phyloP scores from a whole-genome alignment of 805 yeast genomes.

The Suhomyces emberorum region DNA sequence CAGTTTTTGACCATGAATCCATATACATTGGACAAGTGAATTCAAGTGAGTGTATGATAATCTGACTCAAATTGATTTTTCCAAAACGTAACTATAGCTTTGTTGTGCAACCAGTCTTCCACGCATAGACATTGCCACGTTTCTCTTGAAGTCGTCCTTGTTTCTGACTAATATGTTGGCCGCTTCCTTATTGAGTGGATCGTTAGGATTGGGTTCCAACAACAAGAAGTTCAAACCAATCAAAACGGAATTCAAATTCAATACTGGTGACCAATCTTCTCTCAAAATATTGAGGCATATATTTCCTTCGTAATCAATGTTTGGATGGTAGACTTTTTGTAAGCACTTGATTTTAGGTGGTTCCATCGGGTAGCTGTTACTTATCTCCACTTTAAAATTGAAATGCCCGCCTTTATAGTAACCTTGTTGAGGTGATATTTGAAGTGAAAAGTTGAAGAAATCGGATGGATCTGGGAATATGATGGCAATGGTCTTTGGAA shows the following conservation, averaged over 20 bases:
- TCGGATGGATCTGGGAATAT: slow-evolving; percentile 51
- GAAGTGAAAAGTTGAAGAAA: slow-evolving; percentile 59
- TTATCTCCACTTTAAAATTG: slow-evolving; percentile 60
- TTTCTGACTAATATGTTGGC: slow-evolving; percentile 51
- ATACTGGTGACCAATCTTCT: slow-evolving; percentile 95
- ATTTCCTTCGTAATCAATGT: slow-evolving; percentile 86
- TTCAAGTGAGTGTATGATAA: no score
- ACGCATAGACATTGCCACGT: slow-evolving; percentile 62
- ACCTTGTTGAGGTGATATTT: slow-evolving; percentile 68
- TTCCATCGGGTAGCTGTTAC: slow-evolving; percentile 81
- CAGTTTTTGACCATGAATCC: no score
- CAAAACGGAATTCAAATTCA: slow-evolving; percentile 74
- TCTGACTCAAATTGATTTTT: no score
- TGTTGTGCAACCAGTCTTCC: slow-evolving; percentile 58
- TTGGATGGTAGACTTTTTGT: slow-evolving; percentile 85
- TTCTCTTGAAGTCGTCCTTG: slow-evolving; percentile 44
- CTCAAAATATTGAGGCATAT: slow-evolving; percentile 87
- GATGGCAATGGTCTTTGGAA: slow-evolving; percentile 55
- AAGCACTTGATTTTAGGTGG: slow-evolving; percentile 81
- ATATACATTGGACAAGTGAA: no score
- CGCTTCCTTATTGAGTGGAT: slow-evolving; percentile 90
- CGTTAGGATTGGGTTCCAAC: slow-evolving; percentile 86
- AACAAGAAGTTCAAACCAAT: slow-evolving; percentile 84
- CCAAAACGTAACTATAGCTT: slow-evolving; percentile 8
- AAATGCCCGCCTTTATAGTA: slow-evolving; percentile 68